Evolutionary conservation across 352 stramenopile genomes (phyloP).

Genomic region (Blastocystis sp.): DNA sequence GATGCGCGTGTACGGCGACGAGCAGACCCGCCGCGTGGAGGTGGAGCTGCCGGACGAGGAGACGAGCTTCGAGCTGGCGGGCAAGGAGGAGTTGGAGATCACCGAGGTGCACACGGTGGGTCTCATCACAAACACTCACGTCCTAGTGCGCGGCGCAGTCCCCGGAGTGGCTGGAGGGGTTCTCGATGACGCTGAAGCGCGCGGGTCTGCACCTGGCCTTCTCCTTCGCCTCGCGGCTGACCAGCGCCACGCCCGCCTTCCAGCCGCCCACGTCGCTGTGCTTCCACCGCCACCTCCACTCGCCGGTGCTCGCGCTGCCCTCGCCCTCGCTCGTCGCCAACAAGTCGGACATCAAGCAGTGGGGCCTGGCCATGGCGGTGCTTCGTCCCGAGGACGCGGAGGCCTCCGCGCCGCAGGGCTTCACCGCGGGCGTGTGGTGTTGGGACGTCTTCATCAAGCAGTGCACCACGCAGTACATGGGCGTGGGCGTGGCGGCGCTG

Average conservation of each 20-base stretch:
- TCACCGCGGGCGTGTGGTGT: constrained; percentile 13
- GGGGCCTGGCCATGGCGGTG: constrained; percentile 54
- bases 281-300: constrained; percentile 28
- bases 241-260: neutral
- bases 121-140: neutral
- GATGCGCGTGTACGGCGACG: neutral
- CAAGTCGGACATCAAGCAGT: constrained; percentile 51
- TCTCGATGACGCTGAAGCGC: neutral
- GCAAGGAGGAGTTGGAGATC: neutral
- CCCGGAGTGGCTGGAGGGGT: neutral
- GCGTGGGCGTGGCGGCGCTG: constrained; percentile 26
- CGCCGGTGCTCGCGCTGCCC: neutral
- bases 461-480: constrained; percentile 68
- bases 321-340: constrained; percentile 26
- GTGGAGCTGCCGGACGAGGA: constrained; percentile 16
- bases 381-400: neutral
- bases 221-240: neutral
- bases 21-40: neutral
- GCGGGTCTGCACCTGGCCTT: neutral
- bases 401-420: neutral
- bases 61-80: constrained; percentile 14
- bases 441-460: constrained; percentile 62
- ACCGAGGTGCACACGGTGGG: neutral
- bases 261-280: constrained; percentile 1
- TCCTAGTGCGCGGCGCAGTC: neutral